A percentile compares a stretch with the other conserved stretches of the same genome.
phyloP scores from a whole-genome alignment of 345 rosid genomes.

The Odontarrhena argentea region DNA sequence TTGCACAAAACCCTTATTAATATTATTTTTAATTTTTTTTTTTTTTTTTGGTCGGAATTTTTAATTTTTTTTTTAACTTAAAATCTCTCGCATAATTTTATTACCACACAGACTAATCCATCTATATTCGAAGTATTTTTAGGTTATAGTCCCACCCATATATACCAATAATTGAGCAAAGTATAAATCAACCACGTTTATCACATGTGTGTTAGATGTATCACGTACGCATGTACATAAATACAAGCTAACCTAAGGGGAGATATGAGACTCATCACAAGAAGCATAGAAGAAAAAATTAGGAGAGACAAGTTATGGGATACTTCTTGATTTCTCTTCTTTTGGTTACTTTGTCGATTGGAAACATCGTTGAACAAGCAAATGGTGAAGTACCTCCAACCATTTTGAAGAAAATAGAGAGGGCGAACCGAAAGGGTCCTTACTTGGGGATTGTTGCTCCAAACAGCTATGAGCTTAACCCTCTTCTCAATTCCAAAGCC shows the following conservation, averaged over 20 bases:
- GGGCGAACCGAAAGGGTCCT: constrained; percentile 54
- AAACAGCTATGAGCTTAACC: constrained; percentile 73
- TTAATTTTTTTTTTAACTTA: too few species aligned
- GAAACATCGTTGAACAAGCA: constrained; percentile 33
- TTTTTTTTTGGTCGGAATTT: too few species aligned
- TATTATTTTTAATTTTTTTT: too few species aligned
- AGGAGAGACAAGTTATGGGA: constrained; percentile 33
- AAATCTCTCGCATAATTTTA: too few species aligned
- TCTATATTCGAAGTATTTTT: too few species aligned
- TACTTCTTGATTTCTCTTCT: constrained; percentile 20
- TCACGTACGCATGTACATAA: constrained; percentile 13
- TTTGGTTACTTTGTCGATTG: constrained; percentile 35
- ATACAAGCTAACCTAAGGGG: constrained; percentile 11
- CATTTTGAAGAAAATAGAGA: constrained; percentile 36
- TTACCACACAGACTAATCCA: too few species aligned
- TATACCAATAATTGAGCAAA: neutral
- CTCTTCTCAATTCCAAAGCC: constrained; percentile 62
- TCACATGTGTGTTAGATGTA: constrained; percentile 2
- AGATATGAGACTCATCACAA: constrained; percentile 19
- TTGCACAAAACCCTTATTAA: too few species aligned
- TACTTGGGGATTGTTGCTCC: constrained; percentile 72
- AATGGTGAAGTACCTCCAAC: constrained; percentile 38
- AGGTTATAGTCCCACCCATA: neutral
- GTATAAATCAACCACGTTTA: neutral
- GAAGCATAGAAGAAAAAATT: constrained; percentile 5